Conservation (phyloP, 2,329 filamentous ascomycete genomes). For the Penicillium paneum region DNA sequence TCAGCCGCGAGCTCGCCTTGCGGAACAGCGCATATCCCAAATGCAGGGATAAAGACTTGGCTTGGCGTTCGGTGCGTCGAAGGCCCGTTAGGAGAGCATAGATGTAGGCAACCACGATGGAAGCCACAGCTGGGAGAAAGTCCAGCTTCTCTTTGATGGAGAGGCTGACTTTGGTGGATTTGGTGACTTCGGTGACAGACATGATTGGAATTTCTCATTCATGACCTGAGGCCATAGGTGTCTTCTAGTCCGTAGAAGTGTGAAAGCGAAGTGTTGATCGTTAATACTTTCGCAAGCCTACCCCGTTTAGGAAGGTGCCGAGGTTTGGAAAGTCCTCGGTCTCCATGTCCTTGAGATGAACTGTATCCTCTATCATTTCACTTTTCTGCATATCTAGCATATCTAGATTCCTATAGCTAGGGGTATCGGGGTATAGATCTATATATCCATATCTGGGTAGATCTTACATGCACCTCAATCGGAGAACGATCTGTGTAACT, state of each 20-base stretch:
- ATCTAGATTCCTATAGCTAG: background rate
- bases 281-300: conserved; percentile 15
- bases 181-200: conserved; percentile 14
- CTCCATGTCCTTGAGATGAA: background rate
- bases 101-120: conserved; percentile 25
- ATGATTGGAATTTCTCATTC: conserved; percentile 6
- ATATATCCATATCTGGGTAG: background rate
- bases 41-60: conserved; percentile 32
- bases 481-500: background rate
- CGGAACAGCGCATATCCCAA: conserved; percentile 36
- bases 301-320: conserved; percentile 10
- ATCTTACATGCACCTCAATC: background rate
- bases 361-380: background rate
- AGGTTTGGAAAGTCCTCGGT: background rate
- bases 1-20: conserved; percentile 30
- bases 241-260: background rate
- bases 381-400: background rate
- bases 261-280: background rate
- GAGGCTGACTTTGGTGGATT: conserved; percentile 22
- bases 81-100: conserved; percentile 31
- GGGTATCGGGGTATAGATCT: background rate
- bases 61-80: conserved; percentile 28
- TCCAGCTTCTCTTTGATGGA: conserved; percentile 33
- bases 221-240: background rate
- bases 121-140: conserved; percentile 32